Conservation (phyloP, 176 grass and related monocot genomes). For the Oryza meridionalis region DNA sequence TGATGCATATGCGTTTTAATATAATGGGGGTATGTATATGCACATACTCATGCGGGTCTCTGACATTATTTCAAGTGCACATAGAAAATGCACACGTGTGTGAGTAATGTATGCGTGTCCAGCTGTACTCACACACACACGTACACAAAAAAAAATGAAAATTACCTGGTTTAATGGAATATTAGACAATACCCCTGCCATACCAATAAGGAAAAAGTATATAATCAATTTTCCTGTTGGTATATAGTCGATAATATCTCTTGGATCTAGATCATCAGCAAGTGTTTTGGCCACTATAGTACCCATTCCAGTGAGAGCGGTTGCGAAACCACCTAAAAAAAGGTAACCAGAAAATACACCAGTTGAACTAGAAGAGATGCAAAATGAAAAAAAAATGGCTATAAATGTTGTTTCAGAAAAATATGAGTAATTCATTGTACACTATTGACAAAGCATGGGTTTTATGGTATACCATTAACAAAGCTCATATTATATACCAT, state of each 20-base stretch:
- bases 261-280: constrained; percentile 19
- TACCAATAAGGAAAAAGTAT: constrained; percentile 41
- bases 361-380: neutral
- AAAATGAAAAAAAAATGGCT: neutral
- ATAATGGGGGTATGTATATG: no score
- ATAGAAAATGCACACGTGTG: no score
- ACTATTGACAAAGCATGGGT: no score
- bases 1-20: no score
- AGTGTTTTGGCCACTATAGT: constrained; percentile 46
- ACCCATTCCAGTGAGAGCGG: constrained; percentile 44
- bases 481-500: no score
- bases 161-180: constrained; percentile 55
- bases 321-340: constrained; percentile 59
- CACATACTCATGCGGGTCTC: no score
- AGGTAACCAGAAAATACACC: neutral
- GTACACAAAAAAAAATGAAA: neutral
- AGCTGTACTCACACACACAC: no score
- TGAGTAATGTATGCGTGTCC: no score
- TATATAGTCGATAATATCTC: constrained; percentile 44
- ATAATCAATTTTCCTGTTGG: constrained; percentile 40
- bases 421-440: no score
- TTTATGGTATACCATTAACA: no score
- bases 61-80: no score
- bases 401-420: no score
- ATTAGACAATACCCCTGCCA: constrained; percentile 40